Conservation (phyloP, 2,329 filamentous ascomycete genomes). For the Neofusicoccum ribis region DNA sequence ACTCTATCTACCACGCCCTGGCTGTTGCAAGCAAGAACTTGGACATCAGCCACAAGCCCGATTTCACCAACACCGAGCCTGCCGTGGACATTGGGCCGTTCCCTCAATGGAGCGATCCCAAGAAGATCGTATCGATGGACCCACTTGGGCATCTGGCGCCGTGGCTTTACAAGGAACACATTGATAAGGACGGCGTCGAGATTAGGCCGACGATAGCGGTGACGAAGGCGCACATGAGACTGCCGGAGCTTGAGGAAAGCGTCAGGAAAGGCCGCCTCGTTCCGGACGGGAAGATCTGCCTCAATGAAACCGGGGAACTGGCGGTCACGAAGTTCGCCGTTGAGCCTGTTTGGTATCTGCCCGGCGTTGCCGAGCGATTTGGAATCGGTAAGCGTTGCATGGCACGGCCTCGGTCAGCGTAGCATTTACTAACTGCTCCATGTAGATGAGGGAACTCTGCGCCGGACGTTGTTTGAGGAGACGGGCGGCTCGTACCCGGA, state of each 20-base stretch:
- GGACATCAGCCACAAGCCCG: constrained; percentile 74
- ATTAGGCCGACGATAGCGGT: constrained; percentile 89
- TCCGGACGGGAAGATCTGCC: constrained; percentile 83
- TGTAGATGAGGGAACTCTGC: constrained; percentile 78
- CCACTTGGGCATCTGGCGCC: constrained; percentile 85
- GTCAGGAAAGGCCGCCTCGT: constrained; percentile 74
- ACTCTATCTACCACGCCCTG: constrained; percentile 92
- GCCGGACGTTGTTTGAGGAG: constrained; percentile 88
- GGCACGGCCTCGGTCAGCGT: neutral
- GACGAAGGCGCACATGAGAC: constrained; percentile 90
- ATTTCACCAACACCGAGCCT: constrained; percentile 85
- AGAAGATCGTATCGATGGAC: constrained; percentile 98
- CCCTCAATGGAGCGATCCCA: constrained; percentile 81
- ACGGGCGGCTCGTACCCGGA: constrained; percentile 96
- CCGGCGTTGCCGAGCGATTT: constrained; percentile 79
- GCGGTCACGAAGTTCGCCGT: constrained; percentile 96
- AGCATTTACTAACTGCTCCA: neutral
- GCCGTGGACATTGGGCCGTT: constrained; percentile 88
- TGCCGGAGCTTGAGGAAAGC: constrained; percentile 91
- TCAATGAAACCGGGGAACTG: constrained; percentile 83
- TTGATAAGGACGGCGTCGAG: constrained; percentile 77
- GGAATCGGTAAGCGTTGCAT: constrained; percentile 64
- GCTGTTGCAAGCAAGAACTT: constrained; percentile 91
- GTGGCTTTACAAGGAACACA: constrained; percentile 78
- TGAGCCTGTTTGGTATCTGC: constrained; percentile 71